Conservation (phyloP, 495 filamentous ascomycete genomes). For the Trichoderma orchidacearum region DNA sequence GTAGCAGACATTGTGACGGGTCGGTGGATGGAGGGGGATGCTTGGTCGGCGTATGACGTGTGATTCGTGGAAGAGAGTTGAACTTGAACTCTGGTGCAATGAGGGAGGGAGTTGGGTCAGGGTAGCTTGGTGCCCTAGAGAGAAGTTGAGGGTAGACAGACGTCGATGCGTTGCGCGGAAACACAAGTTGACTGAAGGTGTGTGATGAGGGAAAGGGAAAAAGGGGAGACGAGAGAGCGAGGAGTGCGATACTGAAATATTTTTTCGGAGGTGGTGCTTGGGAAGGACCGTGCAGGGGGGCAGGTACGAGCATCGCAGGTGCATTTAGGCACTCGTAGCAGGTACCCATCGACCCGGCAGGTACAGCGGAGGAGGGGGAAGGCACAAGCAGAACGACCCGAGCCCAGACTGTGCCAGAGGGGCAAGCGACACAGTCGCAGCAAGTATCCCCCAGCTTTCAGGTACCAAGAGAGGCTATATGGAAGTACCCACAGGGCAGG, state of each 20-base stretch:
- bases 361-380: neutral
- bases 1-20: conserved; percentile 38
- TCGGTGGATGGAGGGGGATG: conserved; percentile 2
- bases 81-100: conserved; percentile 40
- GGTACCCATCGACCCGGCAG: neutral
- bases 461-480: neutral
- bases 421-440: neutral
- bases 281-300: neutral
- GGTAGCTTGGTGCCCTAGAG: conserved; percentile 90
- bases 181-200: conserved; percentile 12
- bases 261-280: conserved; percentile 2
- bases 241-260: conserved; percentile 3
- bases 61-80: conserved; percentile 5
- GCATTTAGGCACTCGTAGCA: neutral
- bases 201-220: conserved; percentile 17
- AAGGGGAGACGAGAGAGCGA: conserved; percentile 15
- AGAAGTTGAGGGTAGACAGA: conserved; percentile 25
- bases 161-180: conserved; percentile 30
- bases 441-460: neutral
- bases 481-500: neutral
- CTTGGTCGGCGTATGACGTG: neutral
- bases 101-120: conserved; percentile 48
- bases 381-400: neutral
- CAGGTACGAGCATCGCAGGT: neutral
- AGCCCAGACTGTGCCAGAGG: neutral